A percentile compares a stretch with the other conserved stretches of the same genome.
phyloP scores from a whole-genome alignment of 257 asterid species.

The Scutellaria baicalensis region DNA sequence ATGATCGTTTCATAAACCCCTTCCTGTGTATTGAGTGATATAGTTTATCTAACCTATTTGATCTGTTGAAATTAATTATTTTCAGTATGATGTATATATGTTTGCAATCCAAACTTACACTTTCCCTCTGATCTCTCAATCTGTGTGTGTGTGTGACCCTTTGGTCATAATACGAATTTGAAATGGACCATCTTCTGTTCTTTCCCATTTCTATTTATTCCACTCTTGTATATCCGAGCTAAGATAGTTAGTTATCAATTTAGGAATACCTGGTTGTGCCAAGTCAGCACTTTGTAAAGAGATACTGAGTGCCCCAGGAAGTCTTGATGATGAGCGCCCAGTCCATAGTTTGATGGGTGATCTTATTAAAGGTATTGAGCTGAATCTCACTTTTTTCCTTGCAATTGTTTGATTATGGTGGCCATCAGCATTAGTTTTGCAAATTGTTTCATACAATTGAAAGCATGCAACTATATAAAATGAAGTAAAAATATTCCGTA shows the following conservation, averaged over 20 bases:
- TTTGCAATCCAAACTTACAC: neutral
- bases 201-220: slow-evolving; percentile 4
- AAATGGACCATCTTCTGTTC: neutral
- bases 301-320: slow-evolving; percentile 54
- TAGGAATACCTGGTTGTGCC: slow-evolving; percentile 99
- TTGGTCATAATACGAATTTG: neutral
- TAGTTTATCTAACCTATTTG: neutral
- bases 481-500: neutral
- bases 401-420: slow-evolving; percentile 7
- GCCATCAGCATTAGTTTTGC: neutral
- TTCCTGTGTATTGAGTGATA: neutral
- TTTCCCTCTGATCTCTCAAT: neutral
- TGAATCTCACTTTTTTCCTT: neutral
- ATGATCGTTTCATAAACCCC: neutral
- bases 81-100: neutral
- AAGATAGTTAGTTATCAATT: slow-evolving; percentile 6
- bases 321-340: slow-evolving; percentile 91
- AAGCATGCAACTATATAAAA: neutral
- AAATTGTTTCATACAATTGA: neutral
- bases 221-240: slow-evolving; percentile 18
- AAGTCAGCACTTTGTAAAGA: slow-evolving; percentile 96
- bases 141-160: neutral
- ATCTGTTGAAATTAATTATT: neutral
- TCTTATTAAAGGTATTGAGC: slow-evolving; percentile 71
- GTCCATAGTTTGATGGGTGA: slow-evolving; percentile 92